phyloP scores from a whole-genome alignment of 805 yeast species.

The Candida takata region DNA sequence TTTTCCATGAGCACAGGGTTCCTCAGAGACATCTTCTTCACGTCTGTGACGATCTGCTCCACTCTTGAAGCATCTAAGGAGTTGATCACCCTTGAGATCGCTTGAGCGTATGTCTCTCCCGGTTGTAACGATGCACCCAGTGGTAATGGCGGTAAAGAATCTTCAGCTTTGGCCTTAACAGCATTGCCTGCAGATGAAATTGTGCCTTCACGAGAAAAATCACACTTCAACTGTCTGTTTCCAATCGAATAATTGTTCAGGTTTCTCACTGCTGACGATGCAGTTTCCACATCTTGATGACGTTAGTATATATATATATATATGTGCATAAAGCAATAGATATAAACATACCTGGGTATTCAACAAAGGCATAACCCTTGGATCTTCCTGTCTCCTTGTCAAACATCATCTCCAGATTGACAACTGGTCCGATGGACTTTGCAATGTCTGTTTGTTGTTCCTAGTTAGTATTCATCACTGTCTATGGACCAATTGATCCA shows the following conservation, averaged over 20 bases:
- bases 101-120: slow-evolving; percentile 25
- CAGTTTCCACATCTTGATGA: slow-evolving; percentile 79
- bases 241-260: slow-evolving; percentile 75
- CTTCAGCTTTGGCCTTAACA: slow-evolving; percentile 4
- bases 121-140: slow-evolving; percentile 39
- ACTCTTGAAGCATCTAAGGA: slow-evolving; percentile 42
- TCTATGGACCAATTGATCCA: no score
- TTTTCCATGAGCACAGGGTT: slow-evolving; percentile 54
- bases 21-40: slow-evolving; percentile 48
- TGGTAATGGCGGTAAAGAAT: slow-evolving; percentile 45
- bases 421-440: slow-evolving; percentile 82
- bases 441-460: slow-evolving; percentile 49
- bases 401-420: slow-evolving; percentile 65
- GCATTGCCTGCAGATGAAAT: slow-evolving; percentile 6
- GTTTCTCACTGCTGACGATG: slow-evolving; percentile 86
- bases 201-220: slow-evolving; percentile 52
- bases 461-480: no score
- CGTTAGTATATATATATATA: no score
- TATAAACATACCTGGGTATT: no score
- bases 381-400: slow-evolving; percentile 88
- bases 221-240: slow-evolving; percentile 63
- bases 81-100: slow-evolving; percentile 40
- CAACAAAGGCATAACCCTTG: slow-evolving; percentile 85
- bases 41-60: slow-evolving; percentile 44
- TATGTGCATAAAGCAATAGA: no score